Conservation (phyloP, 148 eudicot genomes). For the Amaranthus cruentus region DNA sequence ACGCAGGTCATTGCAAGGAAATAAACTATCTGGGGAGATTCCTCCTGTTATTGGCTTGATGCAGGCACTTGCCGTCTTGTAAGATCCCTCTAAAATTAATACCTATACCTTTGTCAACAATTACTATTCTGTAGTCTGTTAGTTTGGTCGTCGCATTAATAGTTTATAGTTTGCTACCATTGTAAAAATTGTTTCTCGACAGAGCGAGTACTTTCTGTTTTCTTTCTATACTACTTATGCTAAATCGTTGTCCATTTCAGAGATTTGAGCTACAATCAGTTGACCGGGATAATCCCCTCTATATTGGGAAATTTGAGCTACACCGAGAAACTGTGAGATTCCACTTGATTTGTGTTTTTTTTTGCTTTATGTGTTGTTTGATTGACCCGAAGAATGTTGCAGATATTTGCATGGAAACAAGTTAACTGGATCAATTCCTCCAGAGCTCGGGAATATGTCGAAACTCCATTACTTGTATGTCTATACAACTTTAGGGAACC, state of each 20-base stretch:
- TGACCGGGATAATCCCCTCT: constrained; percentile 88
- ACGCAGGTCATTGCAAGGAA: constrained; percentile 83
- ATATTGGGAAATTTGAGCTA: constrained; percentile 88
- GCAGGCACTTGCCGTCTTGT: constrained; percentile 99
- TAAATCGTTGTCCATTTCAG: constrained; percentile 28
- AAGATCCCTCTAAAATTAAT: constrained; percentile 28
- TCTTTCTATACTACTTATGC: not conserved
- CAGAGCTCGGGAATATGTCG: constrained; percentile 97
- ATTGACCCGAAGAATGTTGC: constrained; percentile 6
- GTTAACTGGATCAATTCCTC: constrained; percentile 78
- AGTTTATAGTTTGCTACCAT: not conserved
- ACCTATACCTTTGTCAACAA: too few species aligned
- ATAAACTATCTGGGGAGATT: constrained; percentile 70
- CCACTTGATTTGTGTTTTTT: not conserved
- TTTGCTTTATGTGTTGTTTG: not conserved
- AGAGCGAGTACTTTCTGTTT: not conserved
- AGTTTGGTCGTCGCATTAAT: too few species aligned
- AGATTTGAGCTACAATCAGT: constrained; percentile 79
- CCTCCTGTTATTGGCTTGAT: constrained; percentile 94
- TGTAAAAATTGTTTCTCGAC: not conserved
- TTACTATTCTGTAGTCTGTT: too few species aligned
- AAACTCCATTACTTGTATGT: constrained; percentile 90
- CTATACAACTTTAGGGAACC: not conserved
- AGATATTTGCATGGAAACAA: constrained; percentile 94
- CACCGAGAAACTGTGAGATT: constrained; percentile 87